phyloP scores from a whole-genome alignment of 176 grass and related monocot genomes.

The Thinopyrum elongatum region DNA sequence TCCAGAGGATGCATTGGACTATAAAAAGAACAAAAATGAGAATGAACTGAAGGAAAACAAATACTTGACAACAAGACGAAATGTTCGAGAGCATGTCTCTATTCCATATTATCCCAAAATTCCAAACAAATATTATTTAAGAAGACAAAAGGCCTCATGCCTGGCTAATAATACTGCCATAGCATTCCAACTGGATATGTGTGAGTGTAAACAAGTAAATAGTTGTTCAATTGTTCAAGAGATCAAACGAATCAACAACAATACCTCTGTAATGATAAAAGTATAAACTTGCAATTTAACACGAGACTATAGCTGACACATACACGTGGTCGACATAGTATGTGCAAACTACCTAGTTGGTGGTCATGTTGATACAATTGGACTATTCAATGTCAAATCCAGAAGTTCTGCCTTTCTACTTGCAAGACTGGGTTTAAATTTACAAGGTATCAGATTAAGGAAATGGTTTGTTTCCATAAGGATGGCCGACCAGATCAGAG shows the following conservation, averaged over 20 bases:
- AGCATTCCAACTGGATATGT: neutral
- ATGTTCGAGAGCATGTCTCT: too few species aligned
- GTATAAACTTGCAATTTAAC: neutral
- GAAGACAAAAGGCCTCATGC: neutral
- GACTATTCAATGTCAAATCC: neutral
- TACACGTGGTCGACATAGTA: neutral
- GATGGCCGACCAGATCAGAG: too few species aligned
- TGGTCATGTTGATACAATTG: neutral
- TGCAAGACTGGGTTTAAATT: neutral
- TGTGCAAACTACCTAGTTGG: neutral
- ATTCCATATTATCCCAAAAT: neutral
- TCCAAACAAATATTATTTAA: neutral
- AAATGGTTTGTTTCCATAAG: neutral
- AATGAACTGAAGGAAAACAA: too few species aligned
- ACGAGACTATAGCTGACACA: neutral
- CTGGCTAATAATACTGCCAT: neutral
- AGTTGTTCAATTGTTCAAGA: neutral
- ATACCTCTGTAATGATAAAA: neutral
- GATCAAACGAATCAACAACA: neutral
- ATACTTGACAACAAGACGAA: too few species aligned
- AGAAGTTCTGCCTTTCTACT: neutral
- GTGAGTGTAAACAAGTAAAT: neutral
- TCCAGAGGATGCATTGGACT: slow-evolving; percentile 80
- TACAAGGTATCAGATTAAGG: neutral
- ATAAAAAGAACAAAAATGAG: slow-evolving; percentile 10